Base-by-base conservation (phyloP, 306 rosid species). In the Vigna mungo region DNA sequence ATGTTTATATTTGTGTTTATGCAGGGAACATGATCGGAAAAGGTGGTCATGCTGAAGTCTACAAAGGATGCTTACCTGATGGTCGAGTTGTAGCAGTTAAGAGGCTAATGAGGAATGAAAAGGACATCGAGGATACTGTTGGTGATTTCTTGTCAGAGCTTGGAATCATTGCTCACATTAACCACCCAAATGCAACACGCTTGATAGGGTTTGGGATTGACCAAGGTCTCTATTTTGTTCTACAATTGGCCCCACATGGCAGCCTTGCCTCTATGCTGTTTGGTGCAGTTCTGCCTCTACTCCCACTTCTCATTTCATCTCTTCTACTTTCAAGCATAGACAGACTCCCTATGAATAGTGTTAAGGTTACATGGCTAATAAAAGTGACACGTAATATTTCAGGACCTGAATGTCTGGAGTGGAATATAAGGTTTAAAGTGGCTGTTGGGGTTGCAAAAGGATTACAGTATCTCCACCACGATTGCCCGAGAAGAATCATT, bases 11-110 rank as follows among this genome's bases (percentile, higher is more conserved):
- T 32, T 66, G 17, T 73, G 47, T 39, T 62, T 75, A 1, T 21
- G 13, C 65, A 89, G 98, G 84, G 36, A 89, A 91, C 83, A 13
- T 90, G 85, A 17, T 93, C 15, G 98, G 98, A 18, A 86, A 86
- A 81, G 98, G 98, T 46, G 98, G 98, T 37, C 90, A 93, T 74
- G 98, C 98, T 30, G 96, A 90, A 77, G 98, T 93, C 12, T 93
- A 90, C 81, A 88, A 66, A 74, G 98, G 96, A 17, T 17, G 74
- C 58, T 66, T 93, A 53, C 27, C 79, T 0, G 88, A 89, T 51
- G 96, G 96, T 16, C 79, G 80, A 68, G 8, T 86, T 13, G 93
- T 93, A 62, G 98, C 96, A 16, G 91, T 93, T 7, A 93, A 90
- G 87, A 89, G 87, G 84, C 77, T 90, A 12, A 86, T 68, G 86